Percentiles rank a stretch among this genome's conserved stretches.
These are phyloP conservation scores for Cercospora sp. DNA, from an alignment of 2,329 filamentous ascomycete species.

Conservation along the genomic window DNA sequence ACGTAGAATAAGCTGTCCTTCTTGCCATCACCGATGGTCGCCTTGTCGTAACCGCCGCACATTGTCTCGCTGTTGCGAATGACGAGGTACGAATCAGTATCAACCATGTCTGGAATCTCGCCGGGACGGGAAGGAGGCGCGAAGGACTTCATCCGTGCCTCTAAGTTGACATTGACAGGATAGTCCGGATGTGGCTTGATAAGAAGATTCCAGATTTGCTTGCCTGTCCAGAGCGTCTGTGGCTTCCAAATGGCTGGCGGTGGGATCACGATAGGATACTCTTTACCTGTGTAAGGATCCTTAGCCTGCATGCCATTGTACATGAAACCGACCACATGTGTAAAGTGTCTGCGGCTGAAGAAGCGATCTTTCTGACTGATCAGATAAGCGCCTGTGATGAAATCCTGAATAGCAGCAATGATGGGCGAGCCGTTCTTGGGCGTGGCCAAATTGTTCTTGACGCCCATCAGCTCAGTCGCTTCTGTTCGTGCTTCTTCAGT, in stretches of 20 bases:
- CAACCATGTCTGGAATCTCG: slow-evolving; percentile 74
- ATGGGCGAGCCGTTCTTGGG: slow-evolving; percentile 98
- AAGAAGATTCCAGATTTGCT: slow-evolving; percentile 90
- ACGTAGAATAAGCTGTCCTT: slow-evolving; percentile 98
- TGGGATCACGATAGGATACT: slow-evolving; percentile 75
- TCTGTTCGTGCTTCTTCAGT: slow-evolving; percentile 95
- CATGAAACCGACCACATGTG: slow-evolving; percentile 92
- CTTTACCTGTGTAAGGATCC: slow-evolving; percentile 49
- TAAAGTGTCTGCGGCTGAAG: slow-evolving; percentile 83
- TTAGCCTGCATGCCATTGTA: slow-evolving; percentile 65
- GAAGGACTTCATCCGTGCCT: slow-evolving; percentile 87
- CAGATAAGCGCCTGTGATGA: slow-evolving; percentile 92
- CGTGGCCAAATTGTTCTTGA: slow-evolving; percentile 92
- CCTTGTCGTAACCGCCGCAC: slow-evolving; percentile 97
- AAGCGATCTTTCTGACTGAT: slow-evolving; percentile 91
- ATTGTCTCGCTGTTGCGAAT: slow-evolving; percentile 96
- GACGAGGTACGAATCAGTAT: slow-evolving; percentile 78
- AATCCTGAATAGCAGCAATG: slow-evolving; percentile 98
- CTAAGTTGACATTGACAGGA: slow-evolving; percentile 82
- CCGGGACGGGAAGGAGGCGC: slow-evolving; percentile 57
- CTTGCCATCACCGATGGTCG: slow-evolving; percentile 93
- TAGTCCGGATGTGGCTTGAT: slow-evolving; percentile 86
- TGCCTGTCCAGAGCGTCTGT: slow-evolving; percentile 88
- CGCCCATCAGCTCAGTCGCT: slow-evolving; percentile 94
- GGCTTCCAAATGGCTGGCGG: slow-evolving; percentile 85